Evolutionary conservation across 306 rosid genomes (phyloP), one percentile per base, ranked within the genome.

Genomic region (Cucurbita pepo): DNA sequence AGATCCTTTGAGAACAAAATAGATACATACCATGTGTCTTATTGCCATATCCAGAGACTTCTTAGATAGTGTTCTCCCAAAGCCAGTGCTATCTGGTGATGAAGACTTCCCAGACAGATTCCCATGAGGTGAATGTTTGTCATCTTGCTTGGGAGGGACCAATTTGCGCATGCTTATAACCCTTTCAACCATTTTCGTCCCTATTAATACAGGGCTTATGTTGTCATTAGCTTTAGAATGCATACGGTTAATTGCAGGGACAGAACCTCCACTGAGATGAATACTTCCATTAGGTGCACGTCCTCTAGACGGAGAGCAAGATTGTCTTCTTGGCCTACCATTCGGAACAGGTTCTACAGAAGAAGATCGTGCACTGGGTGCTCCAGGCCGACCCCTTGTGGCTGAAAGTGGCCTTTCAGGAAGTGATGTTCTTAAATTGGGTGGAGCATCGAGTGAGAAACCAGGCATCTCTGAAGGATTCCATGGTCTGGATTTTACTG

Each of bases 251-350:
- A 88, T 83, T 64, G 96, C 95, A n/a, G 97, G 97, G 82, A 92
- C 87, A 56, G 97, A 90, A 70, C 89, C 80, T 58, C 97, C 97
- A 53, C 97, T 92, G 25, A 78, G 43, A 83, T 90, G 91, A 78
- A 71, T 73, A 65, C 43, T 59, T 41, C 92, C 96, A 81, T 84
- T 88, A 76, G 95, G 77, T 56, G 82, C 72, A 61, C 97, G 82
- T 73, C 95, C 96, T 84, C 97, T 88, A 55, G 97, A 92, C 82
- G 97, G 97, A 76, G 97, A 92, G 87, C 96, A 92, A 12, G 97
- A 92, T 78, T 88, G 95, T 70, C 96, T 82, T 56, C 88, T 86
- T 67, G 97, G 91, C 76, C 97, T 88, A 80, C 89, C 88, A 74
- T 80, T 81, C 56, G 91, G 69, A 76, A 83, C 79, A 62, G 96